A percentile compares a stretch with the other conserved stretches of the same genome.
These are phyloP conservation scores for Podila epicladia DNA, from an alignment of 192 early-diverging fungal genomes.

Conservation along the genomic window DNA sequence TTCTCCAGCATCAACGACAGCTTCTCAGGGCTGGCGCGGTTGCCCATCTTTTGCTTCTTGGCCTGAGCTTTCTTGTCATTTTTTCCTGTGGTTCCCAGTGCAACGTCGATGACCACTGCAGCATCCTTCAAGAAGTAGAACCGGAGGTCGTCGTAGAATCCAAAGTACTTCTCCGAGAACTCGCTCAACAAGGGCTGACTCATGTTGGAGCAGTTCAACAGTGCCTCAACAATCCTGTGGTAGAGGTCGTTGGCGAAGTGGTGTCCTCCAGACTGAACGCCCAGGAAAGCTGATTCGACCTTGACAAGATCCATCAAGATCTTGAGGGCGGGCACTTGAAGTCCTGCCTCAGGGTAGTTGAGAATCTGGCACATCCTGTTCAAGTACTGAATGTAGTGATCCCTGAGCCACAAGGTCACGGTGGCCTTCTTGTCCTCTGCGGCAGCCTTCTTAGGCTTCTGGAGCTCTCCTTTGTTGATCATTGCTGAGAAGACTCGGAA, in stretches of 20 bases:
- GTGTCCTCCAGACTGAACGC: slow-evolving; percentile 47
- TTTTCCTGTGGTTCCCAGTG: slow-evolving; percentile 21
- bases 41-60: slow-evolving; percentile 7
- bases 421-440: slow-evolving; percentile 61
- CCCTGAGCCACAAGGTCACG: slow-evolving; percentile 79
- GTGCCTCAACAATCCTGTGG: slow-evolving; percentile 58
- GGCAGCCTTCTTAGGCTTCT: slow-evolving; percentile 48
- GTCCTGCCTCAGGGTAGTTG: slow-evolving; percentile 68
- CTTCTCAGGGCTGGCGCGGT: slow-evolving; percentile 30
- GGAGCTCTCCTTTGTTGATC: slow-evolving; percentile 56
- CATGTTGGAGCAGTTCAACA: slow-evolving; percentile 67
- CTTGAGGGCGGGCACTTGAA: slow-evolving; percentile 80
- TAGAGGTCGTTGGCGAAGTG: slow-evolving; percentile 81
- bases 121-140: slow-evolving; percentile 83
- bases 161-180: slow-evolving; percentile 76
- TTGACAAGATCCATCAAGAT: slow-evolving; percentile 76
- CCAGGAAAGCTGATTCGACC: slow-evolving; percentile 63
- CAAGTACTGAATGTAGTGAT: slow-evolving; percentile 77
- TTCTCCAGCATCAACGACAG: slow-evolving; percentile 63
- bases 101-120: slow-evolving; percentile 50
- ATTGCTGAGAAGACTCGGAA: slow-evolving; percentile 73
- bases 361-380: slow-evolving; percentile 64
- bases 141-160: slow-evolving; percentile 86
- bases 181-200: slow-evolving; percentile 69
- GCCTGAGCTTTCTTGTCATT: slow-evolving; percentile 18